These are phyloP conservation scores for Podaxis rugospora DNA, from an alignment of 768 basidiomycete genomes.

Conservation along the genomic window DNA sequence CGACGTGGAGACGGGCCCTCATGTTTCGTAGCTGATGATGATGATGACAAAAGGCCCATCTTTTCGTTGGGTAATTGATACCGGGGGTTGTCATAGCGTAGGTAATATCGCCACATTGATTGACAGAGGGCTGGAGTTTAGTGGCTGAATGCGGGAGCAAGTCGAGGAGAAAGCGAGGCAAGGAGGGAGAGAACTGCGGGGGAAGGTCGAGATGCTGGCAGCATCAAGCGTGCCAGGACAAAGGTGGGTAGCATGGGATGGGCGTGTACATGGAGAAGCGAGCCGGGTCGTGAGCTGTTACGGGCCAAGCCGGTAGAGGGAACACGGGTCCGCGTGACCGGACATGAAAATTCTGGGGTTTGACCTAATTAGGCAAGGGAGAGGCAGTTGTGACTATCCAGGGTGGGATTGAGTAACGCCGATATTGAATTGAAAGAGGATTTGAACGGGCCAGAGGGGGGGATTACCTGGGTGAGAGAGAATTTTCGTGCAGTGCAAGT, in stretches of 20 bases:
- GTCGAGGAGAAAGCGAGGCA: not conserved
- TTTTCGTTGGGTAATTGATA: not conserved
- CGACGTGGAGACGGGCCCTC: not conserved
- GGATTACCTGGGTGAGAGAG: not conserved
- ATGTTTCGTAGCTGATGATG: not conserved
- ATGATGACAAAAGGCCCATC: no score
- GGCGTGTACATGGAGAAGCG: not conserved
- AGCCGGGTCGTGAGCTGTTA: not conserved
- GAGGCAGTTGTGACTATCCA: not conserved
- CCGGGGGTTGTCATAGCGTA: not conserved
- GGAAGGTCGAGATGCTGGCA: not conserved
- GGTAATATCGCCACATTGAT: not conserved
- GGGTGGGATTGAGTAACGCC: no score
- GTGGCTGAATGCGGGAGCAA: not conserved
- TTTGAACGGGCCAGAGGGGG: not conserved
- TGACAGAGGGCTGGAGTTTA: not conserved
- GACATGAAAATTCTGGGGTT: conserved; percentile 8
- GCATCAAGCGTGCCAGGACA: not conserved
- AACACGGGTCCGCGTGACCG: not conserved
- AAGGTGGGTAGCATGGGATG: not conserved
- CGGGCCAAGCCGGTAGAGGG: not conserved
- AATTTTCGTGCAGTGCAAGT: no score
- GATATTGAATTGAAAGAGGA: no score
- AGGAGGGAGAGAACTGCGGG: not conserved
- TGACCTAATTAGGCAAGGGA: not conserved